Evolutionary conservation across 306 rosid species (phyloP).

Genomic region (Geum urbanum): DNA sequence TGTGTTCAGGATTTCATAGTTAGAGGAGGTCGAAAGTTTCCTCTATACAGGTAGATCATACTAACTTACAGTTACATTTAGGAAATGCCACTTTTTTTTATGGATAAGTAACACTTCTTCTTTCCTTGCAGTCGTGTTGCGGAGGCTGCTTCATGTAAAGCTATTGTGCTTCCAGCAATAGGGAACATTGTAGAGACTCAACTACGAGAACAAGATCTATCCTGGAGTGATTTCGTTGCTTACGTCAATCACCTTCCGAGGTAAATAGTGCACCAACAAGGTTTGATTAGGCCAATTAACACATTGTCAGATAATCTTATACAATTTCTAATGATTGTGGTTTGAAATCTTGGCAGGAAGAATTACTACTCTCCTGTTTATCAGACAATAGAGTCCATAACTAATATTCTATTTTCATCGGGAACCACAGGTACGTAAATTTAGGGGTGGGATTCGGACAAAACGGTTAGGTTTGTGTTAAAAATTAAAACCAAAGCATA

Average conservation of each 20-base stretch:
- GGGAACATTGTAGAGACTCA: conserved; percentile 50
- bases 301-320: not conserved
- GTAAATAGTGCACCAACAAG: conserved; percentile 29
- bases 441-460: too few relatives aligned
- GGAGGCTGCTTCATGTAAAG: conserved; percentile 58
- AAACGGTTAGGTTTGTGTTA: too few relatives aligned
- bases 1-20: conserved; percentile 78
- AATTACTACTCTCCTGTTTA: conserved; percentile 49
- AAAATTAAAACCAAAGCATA: too few relatives aligned
- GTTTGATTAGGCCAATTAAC: not conserved
- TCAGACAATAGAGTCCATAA: conserved; percentile 57
- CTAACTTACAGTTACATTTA: not conserved
- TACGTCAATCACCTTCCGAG: conserved; percentile 31
- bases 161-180: conserved; percentile 64
- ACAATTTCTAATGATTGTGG: not conserved
- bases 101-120: conserved; percentile 10
- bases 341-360: conserved; percentile 44
- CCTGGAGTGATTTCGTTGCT: conserved; percentile 73
- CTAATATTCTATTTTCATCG: conserved; percentile 87
- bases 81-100: not conserved
- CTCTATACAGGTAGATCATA: conserved; percentile 68
- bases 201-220: conserved; percentile 56
- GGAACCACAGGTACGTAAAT: conserved; percentile 79
- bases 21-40: conserved; percentile 74
- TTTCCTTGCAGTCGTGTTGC: conserved; percentile 62